Base-by-base conservation (phyloP, 371 early-diverging fungal species). In the Entomophthora muscae region DNA sequence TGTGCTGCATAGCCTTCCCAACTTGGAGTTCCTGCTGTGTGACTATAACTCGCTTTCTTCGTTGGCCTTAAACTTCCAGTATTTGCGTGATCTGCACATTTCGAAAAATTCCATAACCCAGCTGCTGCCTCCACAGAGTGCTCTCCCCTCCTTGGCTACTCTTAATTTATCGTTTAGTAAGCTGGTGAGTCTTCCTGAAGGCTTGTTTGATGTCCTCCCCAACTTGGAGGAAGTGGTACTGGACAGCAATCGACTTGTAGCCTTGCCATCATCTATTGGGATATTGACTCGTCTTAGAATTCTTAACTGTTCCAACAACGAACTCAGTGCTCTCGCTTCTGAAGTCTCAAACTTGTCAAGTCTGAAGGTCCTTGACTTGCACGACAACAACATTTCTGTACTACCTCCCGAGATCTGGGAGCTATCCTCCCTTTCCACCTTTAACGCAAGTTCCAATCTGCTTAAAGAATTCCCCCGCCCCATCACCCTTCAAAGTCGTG, bases 331-430 rank as follows among this genome's bases (percentile, higher is more conserved):
- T 7, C 63, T 89, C 3, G 86, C 88, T 0, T 68, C 72, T 26
- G 84, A 85, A 61, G 74, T 89, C 52, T 73, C 80, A 12, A 67
- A 71, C 12, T 66, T 88, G 31, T 71, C 71, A 27, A 71, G 78
- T 10, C 69, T 89, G 60, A 51, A 63, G 3, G 64, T 67, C 3
- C 68, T 89, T 32, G 84, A 86, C 57, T 66, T 85, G 23, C 84
- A 88, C 61, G 71, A 72, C 66, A 89, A 95, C 71, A 78, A 83
- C 62, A 66, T 95, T 32, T 77, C 78, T 54, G 69, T 77, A 51
- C 69, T 95, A 0, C 91, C 93, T 1, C 75, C 79, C 7, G 89
- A 89, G 51, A 88, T 95, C n/a, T 93, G 93, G 94, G 68, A 78
- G 53, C 86, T 88, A 70, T 70, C 80, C 17, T 75, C 73, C 21